A percentile compares a stretch with the other conserved stretches of the same genome.
phyloP scores from a whole-genome alignment of 2,329 filamentous ascomycete species.

The Hypoxylon sp. region DNA sequence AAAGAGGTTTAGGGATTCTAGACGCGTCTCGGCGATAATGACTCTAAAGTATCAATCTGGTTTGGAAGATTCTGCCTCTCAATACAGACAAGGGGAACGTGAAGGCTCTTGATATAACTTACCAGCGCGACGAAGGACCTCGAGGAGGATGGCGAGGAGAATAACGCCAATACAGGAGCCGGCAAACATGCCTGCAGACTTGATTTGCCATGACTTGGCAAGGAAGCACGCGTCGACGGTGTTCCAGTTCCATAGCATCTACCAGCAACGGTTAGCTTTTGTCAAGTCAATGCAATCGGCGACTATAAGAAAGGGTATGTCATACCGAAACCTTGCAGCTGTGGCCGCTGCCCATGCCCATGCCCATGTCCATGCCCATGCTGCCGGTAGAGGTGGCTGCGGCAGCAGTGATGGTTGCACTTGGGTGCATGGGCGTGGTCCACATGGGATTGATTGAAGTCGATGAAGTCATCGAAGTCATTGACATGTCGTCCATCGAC shows the following conservation, averaged over 20 bases:
- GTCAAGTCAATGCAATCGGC: slow-evolving; percentile 1
- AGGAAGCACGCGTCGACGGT: slow-evolving; percentile 81
- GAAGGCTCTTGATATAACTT: background rate
- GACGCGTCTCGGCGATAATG: background rate
- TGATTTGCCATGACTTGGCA: slow-evolving; percentile 76
- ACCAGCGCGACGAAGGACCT: slow-evolving; percentile 74
- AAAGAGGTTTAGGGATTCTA: background rate
- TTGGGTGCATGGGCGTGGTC: too few relatives aligned
- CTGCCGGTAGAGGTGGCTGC: slow-evolving; percentile 8
- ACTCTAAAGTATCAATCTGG: too few relatives aligned
- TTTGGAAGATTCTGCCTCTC: too few relatives aligned
- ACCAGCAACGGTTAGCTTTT: slow-evolving; percentile 15
- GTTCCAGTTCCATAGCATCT: slow-evolving; percentile 88
- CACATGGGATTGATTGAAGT: too few relatives aligned
- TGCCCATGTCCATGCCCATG: slow-evolving; percentile 33
- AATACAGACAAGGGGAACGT: background rate
- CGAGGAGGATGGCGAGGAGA: slow-evolving; percentile 78
- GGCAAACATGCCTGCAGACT: slow-evolving; percentile 77
- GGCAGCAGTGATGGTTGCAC: slow-evolving; percentile 27
- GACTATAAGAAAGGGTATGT: slow-evolving; percentile 46
- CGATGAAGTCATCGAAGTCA: slow-evolving; percentile 18
- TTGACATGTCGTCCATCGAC: background rate
- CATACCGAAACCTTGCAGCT: slow-evolving; percentile 60
- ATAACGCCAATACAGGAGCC: slow-evolving; percentile 84
- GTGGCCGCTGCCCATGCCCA: slow-evolving; percentile 33